Evolutionary conservation across 2,329 filamentous ascomycete species (phyloP).

Genomic region (Colletotrichum ledebouriae): DNA sequence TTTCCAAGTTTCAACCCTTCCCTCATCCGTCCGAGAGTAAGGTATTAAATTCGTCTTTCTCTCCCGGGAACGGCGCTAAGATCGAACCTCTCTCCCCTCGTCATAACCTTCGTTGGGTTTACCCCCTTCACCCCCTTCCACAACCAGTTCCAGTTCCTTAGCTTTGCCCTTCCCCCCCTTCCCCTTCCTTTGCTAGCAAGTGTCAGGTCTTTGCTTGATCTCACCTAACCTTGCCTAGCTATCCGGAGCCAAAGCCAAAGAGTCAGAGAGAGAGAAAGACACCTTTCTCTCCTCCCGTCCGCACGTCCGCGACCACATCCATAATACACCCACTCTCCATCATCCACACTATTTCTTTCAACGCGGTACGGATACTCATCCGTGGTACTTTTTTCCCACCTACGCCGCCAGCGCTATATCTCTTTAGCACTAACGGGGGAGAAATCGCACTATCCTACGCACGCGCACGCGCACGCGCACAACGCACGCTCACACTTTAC

Average conservation of each 20-base stretch:
- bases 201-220: constrained; percentile 10
- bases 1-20: constrained; percentile 15
- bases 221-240: constrained; percentile 3
- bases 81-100: constrained; percentile 43
- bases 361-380: too few species aligned
- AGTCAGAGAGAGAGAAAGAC: constrained; percentile 13
- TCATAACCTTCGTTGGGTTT: constrained; percentile 44
- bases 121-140: constrained; percentile 39
- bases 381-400: too few species aligned
- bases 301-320: constrained; percentile 20
- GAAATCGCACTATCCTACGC: constrained; percentile 15
- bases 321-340: constrained; percentile 13
- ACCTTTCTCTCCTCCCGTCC: constrained; percentile 10
- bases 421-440: constrained; percentile 6
- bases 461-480: constrained; percentile 8
- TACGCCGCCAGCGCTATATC: constrained; percentile 21
- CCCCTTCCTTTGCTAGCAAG: constrained; percentile 22
- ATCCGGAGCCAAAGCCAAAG: not conserved
- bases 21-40: constrained; percentile 35
- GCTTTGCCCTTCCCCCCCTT: constrained; percentile 12
- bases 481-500: constrained; percentile 21
- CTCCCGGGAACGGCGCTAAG: constrained; percentile 45
- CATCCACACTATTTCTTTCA: not conserved
- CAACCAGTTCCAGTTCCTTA: constrained; percentile 5
- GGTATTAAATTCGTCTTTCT: constrained; percentile 43